phyloP scores from a whole-genome alignment of 805 yeast species.

The Lachancea sp. region DNA sequence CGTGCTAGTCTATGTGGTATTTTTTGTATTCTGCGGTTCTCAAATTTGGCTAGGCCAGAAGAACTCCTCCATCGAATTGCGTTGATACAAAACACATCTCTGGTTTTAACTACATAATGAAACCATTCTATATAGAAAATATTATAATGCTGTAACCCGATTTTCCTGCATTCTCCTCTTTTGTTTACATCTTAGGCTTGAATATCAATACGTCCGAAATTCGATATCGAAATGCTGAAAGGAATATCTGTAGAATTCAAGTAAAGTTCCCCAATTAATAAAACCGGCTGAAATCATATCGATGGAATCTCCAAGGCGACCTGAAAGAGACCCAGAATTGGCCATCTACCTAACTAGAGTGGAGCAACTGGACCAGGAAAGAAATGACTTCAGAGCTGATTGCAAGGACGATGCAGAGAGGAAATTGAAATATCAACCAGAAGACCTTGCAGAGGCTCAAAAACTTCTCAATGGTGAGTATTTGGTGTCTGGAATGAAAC shows the following conservation, averaged over 20 bases:
- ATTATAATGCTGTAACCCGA: too few species aligned
- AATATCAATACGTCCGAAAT: too few species aligned
- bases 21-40: conserved; percentile 85
- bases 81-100: conserved; percentile 12
- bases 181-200: too few species aligned
- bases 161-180: too few species aligned
- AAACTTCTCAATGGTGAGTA: conserved; percentile 16
- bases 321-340: conserved; percentile 18
- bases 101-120: too few species aligned
- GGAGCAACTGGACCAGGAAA: conserved; percentile 20
- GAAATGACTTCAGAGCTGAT: conserved; percentile 4
- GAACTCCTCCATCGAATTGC: conserved; percentile 57
- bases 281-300: not conserved
- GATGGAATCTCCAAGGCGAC: conserved; percentile 1
- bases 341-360: conserved; percentile 25
- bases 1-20: conserved; percentile 69
- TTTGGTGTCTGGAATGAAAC: not conserved
- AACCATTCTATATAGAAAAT: too few species aligned
- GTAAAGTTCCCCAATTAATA: too few species aligned
- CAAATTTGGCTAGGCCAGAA: conserved; percentile 63
- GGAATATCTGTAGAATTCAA: too few species aligned
- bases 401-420: not conserved
- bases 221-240: too few species aligned
- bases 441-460: conserved; percentile 17
- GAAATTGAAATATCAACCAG: conserved; percentile 12